Evolutionary conservation across 352 stramenopile genomes (phyloP), one percentile per base, ranked within the genome.

Genomic region (Phytophthora ramorum): DNA sequence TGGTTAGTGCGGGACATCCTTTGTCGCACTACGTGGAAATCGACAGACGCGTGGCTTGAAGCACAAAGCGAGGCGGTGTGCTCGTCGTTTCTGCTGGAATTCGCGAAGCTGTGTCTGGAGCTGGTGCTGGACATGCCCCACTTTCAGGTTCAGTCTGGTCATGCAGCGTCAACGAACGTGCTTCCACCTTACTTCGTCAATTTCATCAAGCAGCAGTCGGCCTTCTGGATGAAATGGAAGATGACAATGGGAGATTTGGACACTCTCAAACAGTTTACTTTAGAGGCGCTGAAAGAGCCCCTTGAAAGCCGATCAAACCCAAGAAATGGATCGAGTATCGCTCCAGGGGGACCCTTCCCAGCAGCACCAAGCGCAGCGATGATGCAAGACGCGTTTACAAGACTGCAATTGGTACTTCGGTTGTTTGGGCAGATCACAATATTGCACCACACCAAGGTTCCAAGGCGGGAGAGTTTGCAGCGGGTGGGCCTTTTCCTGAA

Each of bases 151-250:
- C 46, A 73, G 10, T 76, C 78, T 32, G 65, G 69, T 10, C 76
- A 81, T 44, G 69, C 82, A 20, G 71, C 75, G 0, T 91, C 86
- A 7, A 80, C 66, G 17, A 93, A 92, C 52, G 84, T 87, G 12
- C 60, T 95, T 40, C 87, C 87, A 12, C 87, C 87, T 24, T 95
- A 95, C 57, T 93, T 95, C 49, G 80, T 95, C 20, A 95, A 95
- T 47, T 95, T 95, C 48, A 87, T 95, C 43, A 95, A 93, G 43
- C 87, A 93, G 52, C 87, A 93, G 63, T 68, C 73, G 1, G 22
- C 57, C 4, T 75, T 95, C 43, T 95, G 87, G 87, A 51, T 69
- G 3, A 92, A 90, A 40, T 95, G 85, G 85, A 91, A 84, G 51
- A 82, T 95, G 58, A 75, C 75, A 12, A 54, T 75, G 8, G n/a